Conservation (phyloP, 2,329 filamentous ascomycete genomes). For the Fusarium nisikadoi region DNA sequence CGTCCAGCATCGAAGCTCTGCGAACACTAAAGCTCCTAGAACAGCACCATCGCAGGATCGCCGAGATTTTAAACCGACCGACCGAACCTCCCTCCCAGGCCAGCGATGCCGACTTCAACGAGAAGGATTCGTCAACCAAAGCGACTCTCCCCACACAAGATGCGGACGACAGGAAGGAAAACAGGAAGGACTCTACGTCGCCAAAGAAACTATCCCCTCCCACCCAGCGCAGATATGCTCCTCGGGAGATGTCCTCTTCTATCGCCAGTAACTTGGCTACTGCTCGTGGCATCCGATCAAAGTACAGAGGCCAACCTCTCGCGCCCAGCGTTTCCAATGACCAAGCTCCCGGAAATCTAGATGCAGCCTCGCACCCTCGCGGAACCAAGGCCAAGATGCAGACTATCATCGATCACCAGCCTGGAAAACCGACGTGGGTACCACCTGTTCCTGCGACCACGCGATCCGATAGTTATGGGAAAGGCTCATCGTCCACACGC, state of each 20-base stretch:
- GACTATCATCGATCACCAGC: slow-evolving; percentile 63
- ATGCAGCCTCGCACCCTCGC: slow-evolving; percentile 63
- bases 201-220: slow-evolving; percentile 47
- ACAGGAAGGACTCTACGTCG: slow-evolving; percentile 33
- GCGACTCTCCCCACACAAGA: slow-evolving; percentile 28
- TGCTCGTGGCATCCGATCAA: slow-evolving; percentile 79
- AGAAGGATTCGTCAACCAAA: slow-evolving; percentile 46
- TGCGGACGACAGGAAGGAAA: slow-evolving; percentile 38
- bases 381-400: slow-evolving; percentile 65
- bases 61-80: slow-evolving; percentile 81
- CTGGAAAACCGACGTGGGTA: slow-evolving; percentile 64
- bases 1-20: slow-evolving; percentile 76
- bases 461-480: slow-evolving; percentile 42
- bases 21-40: slow-evolving; percentile 87
- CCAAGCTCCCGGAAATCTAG: slow-evolving; percentile 76
- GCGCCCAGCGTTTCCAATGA: slow-evolving; percentile 79
- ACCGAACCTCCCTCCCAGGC: slow-evolving; percentile 55
- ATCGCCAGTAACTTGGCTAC: slow-evolving; percentile 91
- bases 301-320: slow-evolving; percentile 72
- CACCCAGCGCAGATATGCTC: slow-evolving; percentile 63
- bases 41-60: slow-evolving; percentile 85
- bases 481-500: slow-evolving; percentile 40
- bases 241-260: slow-evolving; percentile 79
- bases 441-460: slow-evolving; percentile 52
- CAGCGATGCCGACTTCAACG: slow-evolving; percentile 41